Percentiles rank a stretch among this genome's conserved stretches.
These are phyloP conservation scores for Ascochyta clinopodiicola DNA, from an alignment of 2,329 filamentous ascomycete genomes.

Conservation along the genomic window DNA sequence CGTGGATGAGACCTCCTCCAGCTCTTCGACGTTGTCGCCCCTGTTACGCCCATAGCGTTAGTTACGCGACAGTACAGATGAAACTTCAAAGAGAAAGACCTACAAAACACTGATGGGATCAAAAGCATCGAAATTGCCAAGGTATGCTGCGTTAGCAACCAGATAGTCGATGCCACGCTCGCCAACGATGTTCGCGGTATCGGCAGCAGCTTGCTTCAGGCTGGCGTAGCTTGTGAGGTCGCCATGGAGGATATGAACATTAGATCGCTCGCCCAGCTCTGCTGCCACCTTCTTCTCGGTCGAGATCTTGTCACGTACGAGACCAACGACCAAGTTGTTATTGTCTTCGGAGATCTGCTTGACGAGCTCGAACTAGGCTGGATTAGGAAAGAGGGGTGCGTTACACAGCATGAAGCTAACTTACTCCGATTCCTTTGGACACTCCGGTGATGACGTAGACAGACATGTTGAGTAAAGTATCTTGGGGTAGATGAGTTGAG, in stretches of 20 bases:
- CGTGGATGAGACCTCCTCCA: slow-evolving; percentile 36
- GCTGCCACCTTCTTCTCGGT: slow-evolving; percentile 53
- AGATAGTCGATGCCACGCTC: slow-evolving; percentile 56
- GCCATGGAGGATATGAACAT: slow-evolving; percentile 32
- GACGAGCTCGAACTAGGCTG: slow-evolving; percentile 57
- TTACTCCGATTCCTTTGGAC: slow-evolving; percentile 38
- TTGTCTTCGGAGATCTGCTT: slow-evolving; percentile 54
- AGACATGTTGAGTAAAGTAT: slow-evolving; percentile 24
- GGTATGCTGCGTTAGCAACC: slow-evolving; percentile 58
- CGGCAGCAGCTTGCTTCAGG: slow-evolving; percentile 30
- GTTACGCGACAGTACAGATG: background rate
- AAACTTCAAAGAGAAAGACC: slow-evolving; percentile 18
- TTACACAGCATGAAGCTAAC: slow-evolving; percentile 5
- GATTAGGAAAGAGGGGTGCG: background rate
- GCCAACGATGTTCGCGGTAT: slow-evolving; percentile 24
- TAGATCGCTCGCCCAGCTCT: slow-evolving; percentile 45
- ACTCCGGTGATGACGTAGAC: slow-evolving; percentile 39
- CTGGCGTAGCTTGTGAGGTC: slow-evolving; percentile 30
- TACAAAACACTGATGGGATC: slow-evolving; percentile 51
- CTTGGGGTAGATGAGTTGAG: too few relatives aligned
- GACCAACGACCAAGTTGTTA: slow-evolving; percentile 30
- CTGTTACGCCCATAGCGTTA: slow-evolving; percentile 16
- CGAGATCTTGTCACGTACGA: slow-evolving; percentile 49
- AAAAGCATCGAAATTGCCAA: slow-evolving; percentile 38
- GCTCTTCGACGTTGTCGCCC: slow-evolving; percentile 44